Base-by-base conservation (phyloP, 2,329 filamentous ascomycete species). In the Hypocrella siamensis region DNA sequence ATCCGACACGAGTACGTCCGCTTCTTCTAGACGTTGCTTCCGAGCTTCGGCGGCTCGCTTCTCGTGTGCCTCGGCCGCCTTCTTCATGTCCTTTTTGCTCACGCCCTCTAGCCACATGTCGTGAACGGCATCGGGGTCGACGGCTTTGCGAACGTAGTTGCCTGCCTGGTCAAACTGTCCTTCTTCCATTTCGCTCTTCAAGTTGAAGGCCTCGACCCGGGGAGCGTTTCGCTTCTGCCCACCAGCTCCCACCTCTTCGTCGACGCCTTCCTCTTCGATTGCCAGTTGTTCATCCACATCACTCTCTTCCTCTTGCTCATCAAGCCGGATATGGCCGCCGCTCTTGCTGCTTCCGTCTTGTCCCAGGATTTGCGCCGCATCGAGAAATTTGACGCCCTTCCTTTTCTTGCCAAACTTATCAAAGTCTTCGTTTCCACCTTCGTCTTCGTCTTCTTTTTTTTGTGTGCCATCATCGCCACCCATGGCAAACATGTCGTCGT, bases 181-280 rank as follows among this genome's bases (percentile, higher is more conserved):
- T 43, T 96, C 88, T 47, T 96, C 85, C 52, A 92, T 77, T 53
- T 98, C 90, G 10, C 71, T 62, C 36, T 73, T 75, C 66, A 98
- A 81, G 49, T 98, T 96, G 66, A 98, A 98, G 3, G 88, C 88
- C 53, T 96, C 90, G 5, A 98, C 68, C 51, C 90, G 83, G 2
- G 90, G 90, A 2, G 90, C 90, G 53, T 94, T 84, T 45, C 76
- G 81, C 60, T 94, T 96, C 44, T 92, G 79, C 2, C 81, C 80
- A 11, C 90, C 90, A 2, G 83, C 78, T 2, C 90, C 90, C 5
- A 98, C 65, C 52, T 98, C 90, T 33, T 86, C 79, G 42, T 94
- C 90, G 12, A 93, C 50, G 14, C 74, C 81, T 38, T 80, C 75
- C 40, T 82, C 83, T 21, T 82, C 56, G 30, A 74, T 75, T 18